Base-by-base conservation (phyloP, 23 red algal species). In the Gracilariopsis chorda region DNA sequence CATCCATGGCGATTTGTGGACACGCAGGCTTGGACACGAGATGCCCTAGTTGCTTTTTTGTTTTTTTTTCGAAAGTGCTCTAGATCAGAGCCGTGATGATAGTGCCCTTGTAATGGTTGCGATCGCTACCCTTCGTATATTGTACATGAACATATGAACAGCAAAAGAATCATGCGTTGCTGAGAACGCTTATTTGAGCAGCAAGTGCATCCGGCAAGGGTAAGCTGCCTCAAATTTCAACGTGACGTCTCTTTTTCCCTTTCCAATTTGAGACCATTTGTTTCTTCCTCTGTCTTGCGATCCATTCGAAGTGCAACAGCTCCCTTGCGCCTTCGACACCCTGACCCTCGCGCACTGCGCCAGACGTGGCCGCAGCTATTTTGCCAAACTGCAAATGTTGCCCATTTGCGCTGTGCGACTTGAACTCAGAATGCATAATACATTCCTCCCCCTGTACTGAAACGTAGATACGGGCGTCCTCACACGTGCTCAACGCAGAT, bases 151-250 rank as follows among this genome's bases (percentile, higher is more conserved):
- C n/a, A n/a, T n/a, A n/a, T n/a, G n/a, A n/a, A n/a, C n/a, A n/a
- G n/a, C n/a, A n/a, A n/a, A n/a, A n/a, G n/a, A n/a, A n/a, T n/a
- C n/a, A n/a, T n/a, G n/a, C n/a, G n/a, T n/a, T n/a, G n/a, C n/a
- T n/a, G n/a, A n/a, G n/a, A n/a, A n/a, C n/a, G n/a, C n/a, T n/a
- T n/a, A n/a, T n/a, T n/a, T n/a, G n/a, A n/a, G n/a, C n/a, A n/a
- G n/a, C n/a, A n/a, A n/a, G n/a, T n/a, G n/a, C n/a, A n/a, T n/a
- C n/a, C n/a, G n/a, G n/a, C n/a, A n/a, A n/a, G n/a, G n/a, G n/a
- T n/a, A n/a, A n/a, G n/a, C n/a, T n/a, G n/a, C n/a, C n/a, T 64
- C 59, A 75, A 5, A 75, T 75, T 13, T 75, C 69, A 28, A 75
- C 21, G 21, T 75, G 69, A 25, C 46, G 40, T 29, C 69, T 75